Evolutionary conservation across 1,139 yeast species (phyloP), one percentile per base, ranked within the genome.

Genomic region (Candida sp.): DNA sequence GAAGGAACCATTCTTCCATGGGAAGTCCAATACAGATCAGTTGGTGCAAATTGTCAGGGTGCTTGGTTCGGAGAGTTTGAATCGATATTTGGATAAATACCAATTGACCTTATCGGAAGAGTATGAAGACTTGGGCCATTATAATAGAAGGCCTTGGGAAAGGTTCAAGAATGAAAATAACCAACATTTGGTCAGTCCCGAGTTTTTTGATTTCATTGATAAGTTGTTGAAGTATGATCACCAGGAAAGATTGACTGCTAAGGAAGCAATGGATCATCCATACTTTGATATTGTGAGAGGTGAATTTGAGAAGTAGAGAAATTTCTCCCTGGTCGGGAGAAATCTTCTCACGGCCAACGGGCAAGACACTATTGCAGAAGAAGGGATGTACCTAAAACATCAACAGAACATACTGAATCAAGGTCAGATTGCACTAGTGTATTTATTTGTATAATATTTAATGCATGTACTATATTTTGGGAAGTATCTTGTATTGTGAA

Each of bases 1-100:
- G 64, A 91, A 89, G 64, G 99, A 95, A 59, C 99, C 99, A 4
- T 91, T 95, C 58, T 95, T 95, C 78, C 96, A 91, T 61, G 99
- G 99, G 32, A 87, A 88, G 51, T 89, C 97, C 36, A 95, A 95
- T 66, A 88, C 93, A 43, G 98, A 95, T 66, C 99, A 95, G 68
- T 75, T 95, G 56, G 95, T 95, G 42, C 95, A 93, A 64, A 93
- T 95, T 52, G 97, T 93, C 3, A 78, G 93, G 53, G 96, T 95
- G 0, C 74, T 95, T 54, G 99, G 99, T 15, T 87, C 97, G 8
- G 91, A 86, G 47, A 95, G 83, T 53, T 77, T 95, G 49, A 81
- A 82, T 60, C 73, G 69, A 43, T 93, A 91, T 62, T 70, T 88
- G 53, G 70, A 75, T 42, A 91, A 85, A 63, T 95, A 95, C 63